Conservation (phyloP, 257 asterid genomes). For the Solanum peruvianum region DNA sequence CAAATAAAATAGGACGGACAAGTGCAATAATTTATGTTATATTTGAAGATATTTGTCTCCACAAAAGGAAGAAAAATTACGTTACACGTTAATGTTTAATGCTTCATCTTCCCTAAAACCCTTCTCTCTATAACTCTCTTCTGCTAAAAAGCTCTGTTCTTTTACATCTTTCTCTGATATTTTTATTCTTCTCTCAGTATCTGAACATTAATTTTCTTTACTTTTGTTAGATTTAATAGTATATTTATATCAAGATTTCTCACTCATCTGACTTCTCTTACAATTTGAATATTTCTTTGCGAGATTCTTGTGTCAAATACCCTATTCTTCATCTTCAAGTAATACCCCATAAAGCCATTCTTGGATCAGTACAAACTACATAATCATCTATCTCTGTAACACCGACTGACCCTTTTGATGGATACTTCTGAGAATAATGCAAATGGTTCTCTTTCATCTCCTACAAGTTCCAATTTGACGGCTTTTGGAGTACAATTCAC, state of each 20-base stretch:
- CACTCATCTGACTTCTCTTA: background rate
- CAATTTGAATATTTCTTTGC: background rate
- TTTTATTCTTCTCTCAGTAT: background rate
- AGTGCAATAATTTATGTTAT: too few relatives aligned
- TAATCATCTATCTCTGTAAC: background rate
- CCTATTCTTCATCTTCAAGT: constrained; percentile 22
- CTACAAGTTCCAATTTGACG: constrained; percentile 23
- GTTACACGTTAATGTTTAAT: background rate
- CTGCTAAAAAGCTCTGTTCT: background rate
- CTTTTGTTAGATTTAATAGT: background rate
- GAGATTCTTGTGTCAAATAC: background rate
- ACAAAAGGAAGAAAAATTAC: background rate
- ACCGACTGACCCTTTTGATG: constrained; percentile 14
- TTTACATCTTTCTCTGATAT: background rate
- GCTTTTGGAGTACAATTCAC: constrained; percentile 24
- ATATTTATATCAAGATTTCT: background rate
- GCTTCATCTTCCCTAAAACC: background rate
- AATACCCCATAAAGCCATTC: background rate
- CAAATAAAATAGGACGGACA: fast-evolving
- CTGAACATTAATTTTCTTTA: background rate
- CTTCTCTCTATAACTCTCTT: background rate
- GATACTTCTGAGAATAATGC: constrained; percentile 36
- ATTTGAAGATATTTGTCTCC: too few relatives aligned
- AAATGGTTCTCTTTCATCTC: constrained; percentile 3
- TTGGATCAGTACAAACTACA: background rate